phyloP scores from a whole-genome alignment of 2,329 filamentous ascomycete genomes.

The Pleurostoma richardsiae region DNA sequence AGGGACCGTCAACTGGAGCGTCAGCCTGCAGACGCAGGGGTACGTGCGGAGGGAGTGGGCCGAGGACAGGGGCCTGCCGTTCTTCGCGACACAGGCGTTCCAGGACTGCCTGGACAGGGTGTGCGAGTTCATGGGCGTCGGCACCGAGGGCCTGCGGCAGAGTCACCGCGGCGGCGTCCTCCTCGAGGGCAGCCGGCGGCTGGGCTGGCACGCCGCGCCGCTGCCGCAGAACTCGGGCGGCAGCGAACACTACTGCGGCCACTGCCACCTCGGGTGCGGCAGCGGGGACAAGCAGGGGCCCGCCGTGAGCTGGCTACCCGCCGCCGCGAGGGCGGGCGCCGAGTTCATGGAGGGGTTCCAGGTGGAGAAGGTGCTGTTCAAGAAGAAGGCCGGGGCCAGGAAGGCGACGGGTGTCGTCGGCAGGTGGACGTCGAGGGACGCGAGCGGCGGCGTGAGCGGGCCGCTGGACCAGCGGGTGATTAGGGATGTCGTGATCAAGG shows the following conservation, averaged over 20 bases:
- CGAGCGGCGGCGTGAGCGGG: constrained; percentile 51
- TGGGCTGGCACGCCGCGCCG: constrained; percentile 64
- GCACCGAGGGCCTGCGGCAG: constrained; percentile 60
- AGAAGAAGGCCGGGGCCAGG: constrained; percentile 38
- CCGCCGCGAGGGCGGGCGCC: constrained; percentile 72
- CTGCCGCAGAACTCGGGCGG: constrained; percentile 79
- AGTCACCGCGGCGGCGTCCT: constrained; percentile 67
- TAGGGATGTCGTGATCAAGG: constrained; percentile 65
- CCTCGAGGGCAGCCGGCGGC: constrained; percentile 67
- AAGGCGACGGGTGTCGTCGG: constrained; percentile 69
- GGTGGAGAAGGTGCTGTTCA: constrained; percentile 67
- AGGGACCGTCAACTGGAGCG: constrained; percentile 79
- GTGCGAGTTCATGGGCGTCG: constrained; percentile 73
- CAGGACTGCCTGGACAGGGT: constrained; percentile 78
- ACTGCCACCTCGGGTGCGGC: constrained; percentile 56
- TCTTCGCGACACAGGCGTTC: constrained; percentile 70
- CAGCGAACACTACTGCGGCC: constrained; percentile 68
- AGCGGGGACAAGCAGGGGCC: constrained; percentile 75
- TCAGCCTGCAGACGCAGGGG: constrained; percentile 59
- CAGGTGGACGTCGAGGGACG: constrained; percentile 68
- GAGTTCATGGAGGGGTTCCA: constrained; percentile 80
- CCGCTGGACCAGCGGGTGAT: constrained; percentile 36
- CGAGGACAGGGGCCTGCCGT: constrained; percentile 54
- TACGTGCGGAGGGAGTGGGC: constrained; percentile 82
- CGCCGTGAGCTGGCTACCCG: constrained; percentile 69